phyloP scores from a whole-genome alignment of 345 rosid genomes.

The Microthlaspi erraticum region DNA sequence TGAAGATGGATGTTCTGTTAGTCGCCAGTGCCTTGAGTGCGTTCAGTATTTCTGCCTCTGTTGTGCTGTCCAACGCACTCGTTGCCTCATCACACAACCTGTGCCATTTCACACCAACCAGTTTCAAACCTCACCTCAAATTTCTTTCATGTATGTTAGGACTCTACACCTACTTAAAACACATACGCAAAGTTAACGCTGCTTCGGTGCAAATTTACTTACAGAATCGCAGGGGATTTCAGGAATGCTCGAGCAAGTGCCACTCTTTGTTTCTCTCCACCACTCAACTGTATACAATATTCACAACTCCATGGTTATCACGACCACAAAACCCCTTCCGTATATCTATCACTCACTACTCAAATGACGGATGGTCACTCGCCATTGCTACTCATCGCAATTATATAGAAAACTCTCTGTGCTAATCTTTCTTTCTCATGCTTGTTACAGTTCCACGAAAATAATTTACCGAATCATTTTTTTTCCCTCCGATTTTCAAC shows the following conservation, averaged over 20 bases:
- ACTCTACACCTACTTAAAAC: neutral
- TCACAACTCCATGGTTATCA: conserved; percentile 15
- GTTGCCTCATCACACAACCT: conserved; percentile 99
- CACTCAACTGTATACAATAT: conserved; percentile 76
- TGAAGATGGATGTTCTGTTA: conserved; percentile 86
- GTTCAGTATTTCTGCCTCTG: conserved; percentile 91
- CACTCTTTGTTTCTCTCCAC: conserved; percentile 99
- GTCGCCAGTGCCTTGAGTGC: conserved; percentile 86
- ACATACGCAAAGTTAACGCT: neutral
- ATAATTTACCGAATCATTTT: conserved; percentile 3
- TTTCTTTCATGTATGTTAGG: neutral
- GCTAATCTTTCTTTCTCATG: neutral
- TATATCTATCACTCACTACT: conserved; percentile 2
- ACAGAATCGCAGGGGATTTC: conserved; percentile 87
- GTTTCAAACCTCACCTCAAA: conserved; percentile 4
- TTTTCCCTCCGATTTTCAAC: neutral
- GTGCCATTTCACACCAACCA: conserved; percentile 29
- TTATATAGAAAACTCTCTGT: neutral
- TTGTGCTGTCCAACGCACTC: conserved; percentile 98
- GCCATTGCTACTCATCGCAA: conserved; percentile 1
- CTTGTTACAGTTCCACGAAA: neutral
- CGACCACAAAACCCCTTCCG: neutral
- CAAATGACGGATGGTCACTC: neutral
- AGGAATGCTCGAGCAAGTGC: conserved; percentile 94
- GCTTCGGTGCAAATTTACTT: conserved; percentile 45